Evolutionary conservation across 768 basidiomycete species (phyloP), one percentile per base, ranked within the genome.

Genomic region (Naganishia kalamii): DNA sequence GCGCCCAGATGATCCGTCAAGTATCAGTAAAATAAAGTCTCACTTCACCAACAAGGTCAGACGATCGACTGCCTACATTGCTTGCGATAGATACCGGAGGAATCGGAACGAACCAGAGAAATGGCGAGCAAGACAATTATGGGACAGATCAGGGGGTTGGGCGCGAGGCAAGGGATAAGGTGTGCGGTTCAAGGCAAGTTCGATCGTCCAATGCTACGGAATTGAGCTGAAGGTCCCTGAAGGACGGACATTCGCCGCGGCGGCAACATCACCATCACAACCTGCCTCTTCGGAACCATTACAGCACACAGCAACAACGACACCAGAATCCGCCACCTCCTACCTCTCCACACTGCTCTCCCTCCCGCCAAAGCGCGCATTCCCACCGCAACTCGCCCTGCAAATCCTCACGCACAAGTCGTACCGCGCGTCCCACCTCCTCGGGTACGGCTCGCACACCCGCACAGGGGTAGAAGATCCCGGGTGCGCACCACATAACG

Each of bases 391-490:
- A n/a, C 69, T 76, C 10, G 70, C 75, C 6, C 67, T 78, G 3
- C 75, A 74, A 43, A 74, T 75, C 57, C 65, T 78, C 19, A 78
- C 76, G 0, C 76, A 78, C 63, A 76, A 76, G 72, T 76, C 75
- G 43, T 78, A 72, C 57, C 68, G 71, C n/a, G 71, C 69, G 54
- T 69, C 68, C 8, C 75, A 78, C 32, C 47, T 68, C n/a, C 68
- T 75, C 47, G 69, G 70, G 5, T 68, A 65, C 59, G 59, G 65
- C 13, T 46, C 27, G 21, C 37, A 27, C 10, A 59, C 64, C 2
- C 25, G 64, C n/a, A 60, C 52, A 60, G 54, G 52, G n/a, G 13
- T 29, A 35, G 7, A 21, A 13, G 15, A 60, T 63, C 12, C 0
- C 46, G 69, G 70, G 17, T 62, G 46, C 13, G 70, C 70, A 44